Conservation (phyloP, 495 filamentous ascomycete species). For the Penicillium dipodomyicola region DNA sequence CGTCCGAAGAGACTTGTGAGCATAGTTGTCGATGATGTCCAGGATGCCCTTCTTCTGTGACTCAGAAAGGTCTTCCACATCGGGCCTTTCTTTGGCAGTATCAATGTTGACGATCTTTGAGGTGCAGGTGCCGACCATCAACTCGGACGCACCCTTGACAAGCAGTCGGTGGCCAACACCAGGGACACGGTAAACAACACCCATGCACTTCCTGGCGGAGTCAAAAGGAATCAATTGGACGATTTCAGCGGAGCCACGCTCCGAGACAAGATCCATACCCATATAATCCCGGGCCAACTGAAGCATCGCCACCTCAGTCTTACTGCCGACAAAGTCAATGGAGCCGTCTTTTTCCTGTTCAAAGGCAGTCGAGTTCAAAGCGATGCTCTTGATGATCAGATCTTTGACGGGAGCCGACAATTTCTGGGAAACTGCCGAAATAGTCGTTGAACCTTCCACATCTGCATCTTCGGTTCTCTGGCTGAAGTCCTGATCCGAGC, state of each 20-base stretch:
- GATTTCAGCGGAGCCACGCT: slow-evolving; percentile 57
- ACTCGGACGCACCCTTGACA: slow-evolving; percentile 69
- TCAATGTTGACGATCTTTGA: slow-evolving; percentile 30
- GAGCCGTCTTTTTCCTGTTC: slow-evolving; percentile 58
- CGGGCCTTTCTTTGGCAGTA: slow-evolving; percentile 30
- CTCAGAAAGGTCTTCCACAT: slow-evolving; percentile 36
- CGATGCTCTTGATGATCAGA: slow-evolving; percentile 59
- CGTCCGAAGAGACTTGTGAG: slow-evolving; percentile 57
- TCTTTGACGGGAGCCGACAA: slow-evolving; percentile 41
- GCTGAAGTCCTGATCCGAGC: slow-evolving; percentile 52
- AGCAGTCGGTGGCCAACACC: slow-evolving; percentile 57
- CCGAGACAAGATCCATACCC: slow-evolving; percentile 60
- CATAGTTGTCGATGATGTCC: slow-evolving; percentile 54
- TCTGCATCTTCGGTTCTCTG: slow-evolving; percentile 34
- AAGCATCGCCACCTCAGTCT: slow-evolving; percentile 69
- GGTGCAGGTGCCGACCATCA: slow-evolving; percentile 56
- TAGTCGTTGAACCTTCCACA: slow-evolving; percentile 15
- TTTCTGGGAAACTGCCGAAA: slow-evolving; percentile 37
- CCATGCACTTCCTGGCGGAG: slow-evolving; percentile 68
- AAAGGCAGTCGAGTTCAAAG: slow-evolving; percentile 66
- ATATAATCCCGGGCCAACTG: slow-evolving; percentile 59
- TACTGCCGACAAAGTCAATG: slow-evolving; percentile 62
- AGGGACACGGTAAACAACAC: slow-evolving; percentile 57
- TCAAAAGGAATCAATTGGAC: slow-evolving; percentile 67
- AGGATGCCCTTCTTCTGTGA: slow-evolving; percentile 30